These are phyloP conservation scores for Sphagnum tenellum DNA, from an alignment of 225 moss, liverwort and hornwort genomes.

Conservation along the genomic window DNA sequence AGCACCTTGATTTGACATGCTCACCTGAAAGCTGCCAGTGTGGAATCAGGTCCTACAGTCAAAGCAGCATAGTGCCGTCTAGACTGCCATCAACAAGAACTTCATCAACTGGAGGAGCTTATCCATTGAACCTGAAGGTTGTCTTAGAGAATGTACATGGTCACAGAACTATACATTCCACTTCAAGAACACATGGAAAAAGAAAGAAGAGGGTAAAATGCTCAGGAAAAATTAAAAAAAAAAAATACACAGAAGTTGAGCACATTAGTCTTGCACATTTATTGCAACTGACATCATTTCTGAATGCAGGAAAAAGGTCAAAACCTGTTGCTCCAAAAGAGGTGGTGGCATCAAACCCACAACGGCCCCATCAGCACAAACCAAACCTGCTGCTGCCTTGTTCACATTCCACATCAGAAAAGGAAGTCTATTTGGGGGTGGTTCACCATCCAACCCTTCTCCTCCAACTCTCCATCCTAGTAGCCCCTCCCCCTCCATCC, in stretches of 20 bases:
- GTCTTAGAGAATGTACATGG: no score
- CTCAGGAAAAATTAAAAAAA: no score
- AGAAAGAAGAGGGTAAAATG: neutral
- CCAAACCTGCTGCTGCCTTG: slow-evolving; percentile 49
- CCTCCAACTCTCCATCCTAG: slow-evolving; percentile 56
- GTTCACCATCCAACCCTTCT: slow-evolving; percentile 45
- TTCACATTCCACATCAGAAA: slow-evolving; percentile 95
- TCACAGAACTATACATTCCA: neutral
- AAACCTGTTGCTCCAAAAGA: slow-evolving; percentile 88
- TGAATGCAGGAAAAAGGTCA: neutral
- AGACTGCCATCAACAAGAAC: slow-evolving; percentile 23
- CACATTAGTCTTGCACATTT: no score
- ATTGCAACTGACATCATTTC: no score
- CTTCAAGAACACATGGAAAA: neutral
- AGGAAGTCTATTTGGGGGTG: slow-evolving; percentile 27
- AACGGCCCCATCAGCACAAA: slow-evolving; percentile 80
- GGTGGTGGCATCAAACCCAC: slow-evolving; percentile 91
- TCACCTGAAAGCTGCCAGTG: slow-evolving; percentile 91
- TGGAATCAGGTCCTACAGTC: slow-evolving; percentile 91
- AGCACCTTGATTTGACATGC: neutral
- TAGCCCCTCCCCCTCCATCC: slow-evolving; percentile 46
- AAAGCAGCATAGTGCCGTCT: slow-evolving; percentile 89
- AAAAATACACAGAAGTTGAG: no score
- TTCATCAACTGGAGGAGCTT: no score
- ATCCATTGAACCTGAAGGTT: no score